Conservation (phyloP, 1,139 yeast species). For the Yamadazyma diddensiae region DNA sequence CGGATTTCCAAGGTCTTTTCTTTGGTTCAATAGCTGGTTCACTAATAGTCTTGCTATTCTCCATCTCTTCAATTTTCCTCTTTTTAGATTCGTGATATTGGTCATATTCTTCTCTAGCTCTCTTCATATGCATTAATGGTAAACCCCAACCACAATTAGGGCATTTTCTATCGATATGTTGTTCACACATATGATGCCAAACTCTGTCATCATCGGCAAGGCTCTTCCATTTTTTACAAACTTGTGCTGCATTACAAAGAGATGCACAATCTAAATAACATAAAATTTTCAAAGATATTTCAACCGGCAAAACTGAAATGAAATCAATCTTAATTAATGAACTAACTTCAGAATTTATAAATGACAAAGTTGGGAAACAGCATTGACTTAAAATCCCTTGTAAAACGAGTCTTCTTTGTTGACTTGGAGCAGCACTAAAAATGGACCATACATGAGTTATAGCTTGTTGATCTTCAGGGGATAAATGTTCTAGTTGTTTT, state of each 20-base stretch:
- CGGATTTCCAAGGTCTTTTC: conserved; percentile 90
- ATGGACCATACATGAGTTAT: conserved; percentile 77
- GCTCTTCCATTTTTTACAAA: conserved; percentile 77
- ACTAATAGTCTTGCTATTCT: conserved; percentile 1
- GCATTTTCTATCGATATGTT: conserved; percentile 94
- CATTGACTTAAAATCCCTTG: conserved; percentile 86
- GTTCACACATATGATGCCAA: conserved; percentile 98
- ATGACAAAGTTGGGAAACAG: conserved; percentile 91
- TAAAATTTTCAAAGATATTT: conserved; percentile 76
- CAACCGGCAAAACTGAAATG: conserved; percentile 79
- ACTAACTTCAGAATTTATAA: conserved; percentile 75
- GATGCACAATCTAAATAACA: conserved; percentile 91
- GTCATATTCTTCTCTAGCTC: conserved; percentile 52
- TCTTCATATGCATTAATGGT: conserved; percentile 82
- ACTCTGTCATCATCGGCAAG: conserved; percentile 95
- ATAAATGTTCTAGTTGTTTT: conserved; percentile 53
- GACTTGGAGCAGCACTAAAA: conserved; percentile 67
- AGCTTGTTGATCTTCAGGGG: conserved; percentile 65
- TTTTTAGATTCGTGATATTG: conserved; percentile 26
- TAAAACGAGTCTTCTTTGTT: conserved; percentile 68
- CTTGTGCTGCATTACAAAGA: conserved; percentile 90
- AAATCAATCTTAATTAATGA: conserved; percentile 84
- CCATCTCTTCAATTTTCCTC: conserved; percentile 24
- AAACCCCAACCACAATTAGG: conserved; percentile 99
- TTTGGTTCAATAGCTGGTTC: conserved; percentile 12